Conservation (phyloP, 2,329 filamentous ascomycete genomes). For the Didymosphaeria variabile region DNA sequence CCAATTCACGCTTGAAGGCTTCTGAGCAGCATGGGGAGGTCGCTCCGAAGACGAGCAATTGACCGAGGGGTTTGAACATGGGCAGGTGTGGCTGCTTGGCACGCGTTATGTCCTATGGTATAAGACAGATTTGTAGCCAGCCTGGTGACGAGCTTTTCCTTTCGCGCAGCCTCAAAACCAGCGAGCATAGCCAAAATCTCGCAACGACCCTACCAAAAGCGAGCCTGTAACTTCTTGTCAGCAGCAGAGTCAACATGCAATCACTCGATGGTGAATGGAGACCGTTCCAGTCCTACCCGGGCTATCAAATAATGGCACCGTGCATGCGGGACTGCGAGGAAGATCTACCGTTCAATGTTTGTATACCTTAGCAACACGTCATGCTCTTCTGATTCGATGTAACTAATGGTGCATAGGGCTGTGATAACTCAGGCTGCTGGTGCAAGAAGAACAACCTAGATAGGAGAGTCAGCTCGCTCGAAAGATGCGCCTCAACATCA, state of each 20-base stretch:
- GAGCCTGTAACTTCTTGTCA: not conserved
- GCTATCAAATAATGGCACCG: constrained; percentile 22
- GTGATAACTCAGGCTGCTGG: constrained; percentile 27
- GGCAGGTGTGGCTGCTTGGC: constrained; percentile 2
- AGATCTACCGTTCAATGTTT: constrained; percentile 19
- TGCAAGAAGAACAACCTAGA: constrained; percentile 30
- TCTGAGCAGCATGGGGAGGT: not conserved
- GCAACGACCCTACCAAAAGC: not conserved
- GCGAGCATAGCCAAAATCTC: not conserved
- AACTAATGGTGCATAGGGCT: constrained; percentile 18
- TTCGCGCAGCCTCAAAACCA: not conserved
- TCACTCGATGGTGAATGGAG: constrained; percentile 18
- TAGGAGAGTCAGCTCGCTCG: constrained; percentile 16
- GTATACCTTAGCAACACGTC: not conserved
- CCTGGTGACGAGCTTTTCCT: not conserved
- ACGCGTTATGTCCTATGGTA: not conserved
- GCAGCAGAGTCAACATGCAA: constrained; percentile 14
- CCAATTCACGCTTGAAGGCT: not conserved
- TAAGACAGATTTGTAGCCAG: not conserved
- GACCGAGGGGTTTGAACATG: not conserved
- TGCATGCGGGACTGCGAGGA: constrained; percentile 25
- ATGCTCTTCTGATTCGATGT: not conserved
- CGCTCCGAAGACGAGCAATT: not conserved
- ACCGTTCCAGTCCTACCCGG: constrained; percentile 22
- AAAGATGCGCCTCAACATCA: constrained; percentile 20